Conservation (phyloP, 106 monocot genomes). For the Apostasia ramifera region DNA sequence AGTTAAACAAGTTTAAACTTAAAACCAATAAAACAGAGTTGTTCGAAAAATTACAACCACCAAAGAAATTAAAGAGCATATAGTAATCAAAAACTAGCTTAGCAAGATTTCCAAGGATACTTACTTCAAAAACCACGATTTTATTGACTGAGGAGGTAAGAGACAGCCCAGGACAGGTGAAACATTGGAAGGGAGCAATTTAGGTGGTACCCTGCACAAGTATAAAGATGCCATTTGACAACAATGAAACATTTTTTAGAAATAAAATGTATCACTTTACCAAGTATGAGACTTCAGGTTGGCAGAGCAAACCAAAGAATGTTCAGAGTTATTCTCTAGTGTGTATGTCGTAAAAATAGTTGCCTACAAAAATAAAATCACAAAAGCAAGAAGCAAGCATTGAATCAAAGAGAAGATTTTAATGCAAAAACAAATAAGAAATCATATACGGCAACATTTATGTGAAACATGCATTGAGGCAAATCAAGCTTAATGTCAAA, state of each 20-base stretch:
- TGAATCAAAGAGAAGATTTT: neutral
- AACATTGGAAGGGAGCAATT: conserved; percentile 14
- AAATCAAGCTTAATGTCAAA: neutral
- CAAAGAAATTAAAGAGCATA: too few relatives aligned
- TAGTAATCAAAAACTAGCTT: too few relatives aligned
- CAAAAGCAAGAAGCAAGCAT: neutral
- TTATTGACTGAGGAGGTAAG: conserved; percentile 51
- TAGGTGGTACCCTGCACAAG: conserved; percentile 35
- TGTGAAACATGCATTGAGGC: neutral
- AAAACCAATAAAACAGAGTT: too few relatives aligned
- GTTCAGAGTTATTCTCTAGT: conserved; percentile 61
- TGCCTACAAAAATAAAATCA: conserved; percentile 36
- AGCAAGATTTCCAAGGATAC: conserved; percentile 1
- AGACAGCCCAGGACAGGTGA: conserved; percentile 55
- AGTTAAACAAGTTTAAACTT: too few relatives aligned
- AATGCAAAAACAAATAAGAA: neutral
- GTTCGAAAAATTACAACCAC: too few relatives aligned
- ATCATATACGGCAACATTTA: neutral
- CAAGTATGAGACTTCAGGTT: conserved; percentile 26
- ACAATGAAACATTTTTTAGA: neutral
- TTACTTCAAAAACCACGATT: conserved; percentile 85
- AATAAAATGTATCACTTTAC: conserved; percentile 19
- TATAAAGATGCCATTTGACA: conserved; percentile 7
- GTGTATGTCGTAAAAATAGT: conserved; percentile 60
- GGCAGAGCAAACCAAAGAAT: conserved; percentile 37